Percentiles rank a stretch among this genome's conserved stretches.
Conservation (phyloP, 202 grass and related monocot species). For the Carex sylvatica region DNA sequence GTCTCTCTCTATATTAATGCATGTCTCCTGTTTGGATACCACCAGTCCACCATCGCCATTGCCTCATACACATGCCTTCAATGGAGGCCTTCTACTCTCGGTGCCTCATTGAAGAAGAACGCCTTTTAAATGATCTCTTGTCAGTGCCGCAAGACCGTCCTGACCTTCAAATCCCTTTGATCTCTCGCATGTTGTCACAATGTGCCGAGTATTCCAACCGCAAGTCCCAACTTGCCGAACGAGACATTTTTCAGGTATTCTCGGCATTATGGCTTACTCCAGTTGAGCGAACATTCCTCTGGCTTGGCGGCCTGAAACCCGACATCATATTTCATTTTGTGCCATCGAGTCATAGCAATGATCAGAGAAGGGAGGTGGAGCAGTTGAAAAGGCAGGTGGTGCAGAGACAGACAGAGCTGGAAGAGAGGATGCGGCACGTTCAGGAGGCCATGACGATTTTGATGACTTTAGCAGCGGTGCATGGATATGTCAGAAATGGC, state of each 20-base stretch:
- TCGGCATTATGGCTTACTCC: constrained; percentile 7
- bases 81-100: constrained; percentile 15
- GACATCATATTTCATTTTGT: background rate
- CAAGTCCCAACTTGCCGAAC: constrained; percentile 8
- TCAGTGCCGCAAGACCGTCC: constrained; percentile 13
- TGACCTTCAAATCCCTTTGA: constrained; percentile 22
- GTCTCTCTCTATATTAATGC: background rate
- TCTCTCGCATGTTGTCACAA: background rate
- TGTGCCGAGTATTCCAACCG: background rate
- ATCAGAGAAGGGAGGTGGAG: background rate
- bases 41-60: background rate
- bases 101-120: background rate
- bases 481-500: constrained; percentile 16
- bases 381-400: background rate
- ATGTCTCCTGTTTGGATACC: background rate
- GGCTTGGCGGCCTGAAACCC: background rate
- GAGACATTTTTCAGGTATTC: constrained; percentile 8
- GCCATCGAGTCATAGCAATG: background rate
- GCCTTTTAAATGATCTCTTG: background rate
- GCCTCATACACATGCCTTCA: background rate
- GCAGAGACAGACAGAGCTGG: background rate
- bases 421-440: background rate
- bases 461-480: background rate
- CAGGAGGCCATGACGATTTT: background rate
- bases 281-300: constrained; percentile 2